Evolutionary conservation across 441 rosid species (phyloP).

Genomic region (Brassica balearica): DNA sequence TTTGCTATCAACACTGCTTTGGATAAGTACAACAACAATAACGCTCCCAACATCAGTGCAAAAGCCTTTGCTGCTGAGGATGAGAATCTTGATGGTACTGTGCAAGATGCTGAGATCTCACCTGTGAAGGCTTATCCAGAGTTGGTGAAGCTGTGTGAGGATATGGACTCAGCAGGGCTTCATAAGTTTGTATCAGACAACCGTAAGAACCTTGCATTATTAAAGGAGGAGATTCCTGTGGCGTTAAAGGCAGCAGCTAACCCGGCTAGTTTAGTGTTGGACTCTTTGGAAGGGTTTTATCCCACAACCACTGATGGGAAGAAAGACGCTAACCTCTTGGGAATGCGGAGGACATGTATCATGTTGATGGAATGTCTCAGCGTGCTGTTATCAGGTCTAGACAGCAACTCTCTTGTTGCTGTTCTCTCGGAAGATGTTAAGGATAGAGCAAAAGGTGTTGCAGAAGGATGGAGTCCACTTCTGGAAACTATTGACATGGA

Average conservation of each 20-base stretch:
- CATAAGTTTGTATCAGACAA: constrained; percentile 95
- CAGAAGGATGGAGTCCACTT: background rate
- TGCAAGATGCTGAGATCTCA: constrained; percentile 55
- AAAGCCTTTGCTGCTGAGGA: constrained; percentile 44
- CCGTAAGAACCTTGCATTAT: constrained; percentile 89
- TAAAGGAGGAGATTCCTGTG: constrained; percentile 86
- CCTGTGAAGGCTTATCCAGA: constrained; percentile 74
- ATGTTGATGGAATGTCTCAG: background rate
- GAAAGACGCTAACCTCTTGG: constrained; percentile 14
- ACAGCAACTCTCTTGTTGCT: background rate
- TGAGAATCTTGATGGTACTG: constrained; percentile 44
- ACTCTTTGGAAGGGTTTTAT: constrained; percentile 86
- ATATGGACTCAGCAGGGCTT: constrained; percentile 86
- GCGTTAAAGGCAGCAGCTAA: constrained; percentile 68
- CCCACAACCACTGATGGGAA: constrained; percentile 35
- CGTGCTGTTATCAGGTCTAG: background rate
- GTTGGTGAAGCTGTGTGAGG: constrained; percentile 72
- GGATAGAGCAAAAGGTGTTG: background rate
- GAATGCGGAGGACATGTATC: background rate
- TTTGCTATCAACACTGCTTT: constrained; percentile 65
- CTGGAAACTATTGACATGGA: constrained; percentile 1
- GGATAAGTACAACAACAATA: constrained; percentile 66
- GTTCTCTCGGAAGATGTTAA: background rate
- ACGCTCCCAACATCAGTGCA: constrained; percentile 42
- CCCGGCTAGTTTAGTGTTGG: constrained; percentile 55